Base-by-base conservation (phyloP, 2,329 filamentous ascomycete species). In the Scedosporium dehoogii region DNA sequence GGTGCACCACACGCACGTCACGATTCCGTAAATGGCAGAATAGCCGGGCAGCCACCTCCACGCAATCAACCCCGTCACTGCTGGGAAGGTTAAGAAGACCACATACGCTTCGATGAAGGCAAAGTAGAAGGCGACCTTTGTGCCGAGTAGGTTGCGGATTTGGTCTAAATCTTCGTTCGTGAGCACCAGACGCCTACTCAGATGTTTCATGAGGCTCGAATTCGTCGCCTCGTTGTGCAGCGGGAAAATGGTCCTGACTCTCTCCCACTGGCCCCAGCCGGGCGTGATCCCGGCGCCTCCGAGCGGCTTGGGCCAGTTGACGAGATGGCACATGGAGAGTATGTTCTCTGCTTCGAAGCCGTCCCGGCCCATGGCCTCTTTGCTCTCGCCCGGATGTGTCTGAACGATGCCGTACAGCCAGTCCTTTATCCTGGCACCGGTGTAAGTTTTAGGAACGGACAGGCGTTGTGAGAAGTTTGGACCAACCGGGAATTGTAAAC, bases 71-170 rank as follows among this genome's bases (percentile, higher is more conserved):
- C 89, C 90, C 29, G 89, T 85, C 2, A 78, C 77, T 6, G 89
- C 87, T 0, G 88, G 88, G 61, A 90, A 87, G 3, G 85, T 74
- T 18, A 92, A 77, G 68, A 91, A 91, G 42, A 82, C 76, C 63
- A 89, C 87, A 70, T 92, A 92, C 14, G 83, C 85, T 68, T 92
- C 89, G 25, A 89, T 87, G 67, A 92, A 92, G n/a, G 88, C 88
- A 70, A 91, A 92, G 73, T 92, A 92, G 69, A 89, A 92, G 3
- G 87, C 89, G 61, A 72, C 72, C 73, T 87, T 86, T 64, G 86
- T 78, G 7, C 86, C 87, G 67, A 86, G 84, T 3, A 86, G 72
- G 64, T 87, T 76, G 9, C 85, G 79, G 57, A 89, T 85, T 9
- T 76, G 73, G 68, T 88, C 85, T 3, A 88, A 73, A 64, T 84